Conservation (phyloP, 768 basidiomycete genomes). For the Kwoniella mangroviensis region DNA sequence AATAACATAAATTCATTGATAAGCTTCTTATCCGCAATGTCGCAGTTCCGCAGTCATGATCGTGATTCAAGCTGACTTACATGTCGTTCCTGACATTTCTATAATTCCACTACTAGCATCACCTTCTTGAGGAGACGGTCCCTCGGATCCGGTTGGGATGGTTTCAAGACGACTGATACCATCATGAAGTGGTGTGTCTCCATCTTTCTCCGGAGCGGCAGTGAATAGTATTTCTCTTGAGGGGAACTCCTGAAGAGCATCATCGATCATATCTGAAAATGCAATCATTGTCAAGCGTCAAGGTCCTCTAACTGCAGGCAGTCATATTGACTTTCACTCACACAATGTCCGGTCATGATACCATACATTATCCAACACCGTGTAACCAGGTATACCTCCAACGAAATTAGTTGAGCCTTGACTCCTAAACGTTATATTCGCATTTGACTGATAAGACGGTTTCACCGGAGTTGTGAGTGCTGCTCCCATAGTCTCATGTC, state of each 20-base stretch:
- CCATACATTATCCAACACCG: constrained; percentile 19
- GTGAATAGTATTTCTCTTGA: background rate
- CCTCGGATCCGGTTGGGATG: background rate
- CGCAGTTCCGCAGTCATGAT: too few species aligned
- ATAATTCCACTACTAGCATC: background rate
- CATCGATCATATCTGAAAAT: background rate
- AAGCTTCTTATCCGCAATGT: background rate
- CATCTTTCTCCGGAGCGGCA: background rate
- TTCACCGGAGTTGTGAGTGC: constrained; percentile 3
- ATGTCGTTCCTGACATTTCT: background rate
- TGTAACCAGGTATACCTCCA: constrained; percentile 19
- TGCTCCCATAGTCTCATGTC: constrained; percentile 5
- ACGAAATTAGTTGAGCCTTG: constrained; percentile 11
- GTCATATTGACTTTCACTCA: background rate
- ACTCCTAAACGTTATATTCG: background rate
- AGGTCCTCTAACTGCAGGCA: too few species aligned
- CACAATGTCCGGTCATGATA: constrained; percentile 8
- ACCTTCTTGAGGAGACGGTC: background rate
- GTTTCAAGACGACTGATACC: background rate
- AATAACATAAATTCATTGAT: background rate
- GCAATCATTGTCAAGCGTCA: too few species aligned
- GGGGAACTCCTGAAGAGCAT: background rate
- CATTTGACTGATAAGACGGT: background rate
- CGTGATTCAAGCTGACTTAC: background rate
- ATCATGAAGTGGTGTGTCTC: background rate